Conservation (phyloP, 2,329 filamentous ascomycete genomes). For the Diaporthe batatas region DNA sequence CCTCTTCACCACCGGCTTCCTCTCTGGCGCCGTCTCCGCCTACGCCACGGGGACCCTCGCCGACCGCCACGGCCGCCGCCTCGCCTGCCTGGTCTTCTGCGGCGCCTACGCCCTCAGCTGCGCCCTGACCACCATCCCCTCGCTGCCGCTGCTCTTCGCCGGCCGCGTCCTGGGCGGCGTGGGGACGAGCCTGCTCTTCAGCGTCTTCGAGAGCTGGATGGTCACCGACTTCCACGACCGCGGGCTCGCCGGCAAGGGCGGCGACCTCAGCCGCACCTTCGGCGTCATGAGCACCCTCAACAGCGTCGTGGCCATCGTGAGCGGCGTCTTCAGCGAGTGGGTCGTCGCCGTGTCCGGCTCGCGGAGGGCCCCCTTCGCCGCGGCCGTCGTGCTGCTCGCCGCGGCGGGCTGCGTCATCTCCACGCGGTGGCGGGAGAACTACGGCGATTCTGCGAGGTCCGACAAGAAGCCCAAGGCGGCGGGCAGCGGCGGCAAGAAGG, state of each 20-base stretch:
- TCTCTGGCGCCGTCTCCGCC: conserved; percentile 58
- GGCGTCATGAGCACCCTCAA: conserved; percentile 65
- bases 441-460: conserved; percentile 52
- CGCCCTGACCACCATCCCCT: conserved; percentile 51
- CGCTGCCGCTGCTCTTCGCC: conserved; percentile 59
- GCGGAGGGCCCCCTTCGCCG: conserved; percentile 63
- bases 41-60: conserved; percentile 62
- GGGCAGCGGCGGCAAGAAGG: conserved; percentile 37
- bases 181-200: conserved; percentile 69
- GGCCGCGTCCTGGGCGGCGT: conserved; percentile 68
- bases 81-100: conserved; percentile 69
- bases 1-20: conserved; percentile 60
- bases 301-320: conserved; percentile 66
- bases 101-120: conserved; percentile 66
- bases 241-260: conserved; percentile 55
- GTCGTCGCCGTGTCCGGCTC: conserved; percentile 61
- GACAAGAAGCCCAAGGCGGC: conserved; percentile 37
- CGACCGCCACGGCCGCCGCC: conserved; percentile 64
- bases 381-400: conserved; percentile 54
- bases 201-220: conserved; percentile 73
- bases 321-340: conserved; percentile 66
- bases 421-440: conserved; percentile 65
- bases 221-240: conserved; percentile 66
- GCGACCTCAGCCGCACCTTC: conserved; percentile 63
- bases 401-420: conserved; percentile 60